Base-by-base conservation (phyloP, 257 asterid species). In the Vinca minor region DNA sequence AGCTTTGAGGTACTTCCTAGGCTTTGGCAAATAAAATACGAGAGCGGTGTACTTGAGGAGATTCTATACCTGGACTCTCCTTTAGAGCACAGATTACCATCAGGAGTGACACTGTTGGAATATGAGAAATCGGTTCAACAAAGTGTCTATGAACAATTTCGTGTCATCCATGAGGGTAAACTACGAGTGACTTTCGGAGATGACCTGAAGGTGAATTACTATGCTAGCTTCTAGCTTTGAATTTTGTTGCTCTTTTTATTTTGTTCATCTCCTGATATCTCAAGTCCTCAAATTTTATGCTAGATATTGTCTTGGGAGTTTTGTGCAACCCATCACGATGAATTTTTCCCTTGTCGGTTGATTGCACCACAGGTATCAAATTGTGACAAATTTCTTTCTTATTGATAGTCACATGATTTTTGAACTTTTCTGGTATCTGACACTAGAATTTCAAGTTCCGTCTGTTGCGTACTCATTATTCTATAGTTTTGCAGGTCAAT, bases 231-330 rank as follows among this genome's bases (percentile, higher is more conserved):
- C 47, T 54, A 23, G 11, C n/a, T 15, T 17, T 56, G n/a, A 38
- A 2, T 21, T 8, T 20, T 54, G 17, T 59, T 31, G 41, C 32
- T 23, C 63, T 63, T 46, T 42, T 34, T 28, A 18, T 50, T n/a
- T 12, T 35, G 32, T 7, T 54, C 18, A 3, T 53, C 38, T 65
- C 53, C 61, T 65, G 48, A 20, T 8, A 4, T 44, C 17, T 32
- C n/a, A 17, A 25, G 32, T 34, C 9, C 38, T 14, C 9, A 13
- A 1, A 41, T 28, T 48, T 21, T 18, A 31, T 50, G 61, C 50
- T 58, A 85, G 94, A 88, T 88, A 53, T 41, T 80, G 57, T 83
- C 81, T 44, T 88, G 94, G 96, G 83, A 83, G 66, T 85, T 88
- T 34, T 88, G 94, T 54, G 74, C 72, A 4, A 66, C 23, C 49